Conservation (phyloP, 1,139 yeast species). For the Arxiozyma telluris region DNA sequence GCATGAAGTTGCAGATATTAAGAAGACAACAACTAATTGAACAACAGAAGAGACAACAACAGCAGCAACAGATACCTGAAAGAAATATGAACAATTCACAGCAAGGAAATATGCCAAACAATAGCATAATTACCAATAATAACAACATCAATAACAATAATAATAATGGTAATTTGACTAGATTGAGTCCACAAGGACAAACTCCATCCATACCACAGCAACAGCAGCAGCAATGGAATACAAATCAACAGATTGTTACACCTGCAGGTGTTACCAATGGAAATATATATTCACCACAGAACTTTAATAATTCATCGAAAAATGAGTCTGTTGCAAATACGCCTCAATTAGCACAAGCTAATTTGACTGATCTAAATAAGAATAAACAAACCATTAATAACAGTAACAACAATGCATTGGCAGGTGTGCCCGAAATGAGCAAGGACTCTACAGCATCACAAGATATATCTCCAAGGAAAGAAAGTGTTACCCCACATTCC, state of each 20-base stretch:
- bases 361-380: not conserved
- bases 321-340: not conserved
- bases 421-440: not conserved
- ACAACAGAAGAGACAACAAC: slow-evolving; percentile 27
- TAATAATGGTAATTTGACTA: not conserved
- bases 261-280: slow-evolving; percentile 6
- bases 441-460: not conserved
- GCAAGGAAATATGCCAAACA: slow-evolving; percentile 17
- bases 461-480: slow-evolving; percentile 6
- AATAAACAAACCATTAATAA: not conserved
- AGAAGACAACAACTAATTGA: slow-evolving; percentile 35
- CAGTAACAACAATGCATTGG: not conserved
- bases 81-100: slow-evolving; percentile 16
- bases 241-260: not conserved
- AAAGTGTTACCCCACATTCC: not conserved
- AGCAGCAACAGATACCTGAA: slow-evolving; percentile 18
- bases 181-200: slow-evolving; percentile 4
- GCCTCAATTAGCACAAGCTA: slow-evolving; percentile 1
- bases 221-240: slow-evolving; percentile 16
- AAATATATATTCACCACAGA: slow-evolving; percentile 5
- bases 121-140: slow-evolving; percentile 2
- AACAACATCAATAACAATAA: not conserved
- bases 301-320: not conserved
- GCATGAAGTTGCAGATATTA: slow-evolving; percentile 48
- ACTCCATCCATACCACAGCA: slow-evolving; percentile 10